Evolutionary conservation across 2,329 filamentous ascomycete species (phyloP), one percentile per base, ranked within the genome.

Genomic region (Clonostachys byssicola): DNA sequence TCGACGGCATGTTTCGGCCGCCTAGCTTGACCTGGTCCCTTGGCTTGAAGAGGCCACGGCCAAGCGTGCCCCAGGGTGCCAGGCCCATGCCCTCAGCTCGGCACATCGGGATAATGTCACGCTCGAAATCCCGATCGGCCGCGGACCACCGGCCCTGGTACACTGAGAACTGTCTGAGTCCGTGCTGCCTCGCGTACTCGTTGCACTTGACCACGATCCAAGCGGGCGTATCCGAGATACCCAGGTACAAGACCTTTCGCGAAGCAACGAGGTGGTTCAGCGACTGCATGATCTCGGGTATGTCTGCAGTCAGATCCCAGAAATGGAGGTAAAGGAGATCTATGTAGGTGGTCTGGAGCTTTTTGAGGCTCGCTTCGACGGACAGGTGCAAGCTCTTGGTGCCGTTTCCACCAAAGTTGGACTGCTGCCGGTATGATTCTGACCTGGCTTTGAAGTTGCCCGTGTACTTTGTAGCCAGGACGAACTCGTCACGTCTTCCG

Each of bases 381-480:
- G 64, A 68, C 42, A 72, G 52, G 44, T 66, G 59, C 52, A 75
- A 50, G 41, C 54, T 62, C 41, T 65, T 64, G 5, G 56, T 59
- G 47, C 62, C 57, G 51, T 73, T 73, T 1, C 72, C 72, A 4
- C 47, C 49, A 46, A 61, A 64, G 54, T 73, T 75, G 2, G 44
- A 46, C 16, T 49, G 47, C 18, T 36, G 52, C 49, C 14, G 50
- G 16, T 13, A 49, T 3, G 51, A 44, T 13, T 50, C 18, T n/a
- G 56, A 47, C 13, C 46, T 34, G 6, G 46, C 20, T 2, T 50
- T 47, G 55, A 70, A 77, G 39, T 65, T 62, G 1, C 64, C 69
- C 2, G 70, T 71, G 57, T 63, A 76, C 54, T 78, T 78, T 42
- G 71, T 75, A 1, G 73, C 71, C 12, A 76, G 53, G 12, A 78